phyloP scores from a whole-genome alignment of 108 stramenopile genomes.

The Mediolabrus comicus region DNA sequence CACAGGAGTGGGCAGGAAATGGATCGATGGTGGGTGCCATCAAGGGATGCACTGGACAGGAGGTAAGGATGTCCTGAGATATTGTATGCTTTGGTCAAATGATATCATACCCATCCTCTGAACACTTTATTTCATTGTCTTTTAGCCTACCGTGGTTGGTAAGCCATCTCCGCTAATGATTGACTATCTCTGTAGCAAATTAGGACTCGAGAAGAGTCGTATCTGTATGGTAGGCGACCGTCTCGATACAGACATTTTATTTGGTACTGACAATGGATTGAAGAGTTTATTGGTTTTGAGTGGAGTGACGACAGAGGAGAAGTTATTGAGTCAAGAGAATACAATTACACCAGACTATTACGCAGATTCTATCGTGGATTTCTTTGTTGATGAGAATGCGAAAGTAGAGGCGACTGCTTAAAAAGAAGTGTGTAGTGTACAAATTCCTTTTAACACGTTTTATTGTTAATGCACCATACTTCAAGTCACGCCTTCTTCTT shows the following conservation, averaged over 20 bases:
- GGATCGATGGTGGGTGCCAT: slow-evolving; percentile 97
- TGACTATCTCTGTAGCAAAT: slow-evolving; percentile 92
- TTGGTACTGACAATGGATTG: slow-evolving; percentile 95
- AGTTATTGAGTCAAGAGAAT: slow-evolving; percentile 89
- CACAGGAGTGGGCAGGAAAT: slow-evolving; percentile 98
- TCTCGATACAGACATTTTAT: slow-evolving; percentile 97
- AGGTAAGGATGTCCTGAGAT: too few species aligned
- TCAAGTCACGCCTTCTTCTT: too few species aligned
- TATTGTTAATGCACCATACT: too few species aligned
- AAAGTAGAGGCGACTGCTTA: slow-evolving; percentile 28
- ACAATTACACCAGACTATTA: slow-evolving; percentile 94
- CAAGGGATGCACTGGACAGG: slow-evolving; percentile 96
- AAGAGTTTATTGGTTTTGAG: slow-evolving; percentile 92
- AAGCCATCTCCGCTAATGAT: slow-evolving; percentile 98
- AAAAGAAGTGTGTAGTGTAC: too few species aligned
- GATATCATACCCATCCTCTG: too few species aligned
- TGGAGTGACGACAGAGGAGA: slow-evolving; percentile 94
- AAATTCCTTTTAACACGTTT: too few species aligned
- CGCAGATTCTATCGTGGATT: slow-evolving; percentile 94
- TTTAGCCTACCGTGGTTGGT: slow-evolving; percentile 94
- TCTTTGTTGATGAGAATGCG: slow-evolving; percentile 56
- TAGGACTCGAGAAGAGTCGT: slow-evolving; percentile 67
- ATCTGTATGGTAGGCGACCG: slow-evolving; percentile 99
- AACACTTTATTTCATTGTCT: background rate
- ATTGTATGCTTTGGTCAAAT: too few species aligned